phyloP scores from a whole-genome alignment of 768 basidiomycete species.

The Tricholomella constricta region DNA sequence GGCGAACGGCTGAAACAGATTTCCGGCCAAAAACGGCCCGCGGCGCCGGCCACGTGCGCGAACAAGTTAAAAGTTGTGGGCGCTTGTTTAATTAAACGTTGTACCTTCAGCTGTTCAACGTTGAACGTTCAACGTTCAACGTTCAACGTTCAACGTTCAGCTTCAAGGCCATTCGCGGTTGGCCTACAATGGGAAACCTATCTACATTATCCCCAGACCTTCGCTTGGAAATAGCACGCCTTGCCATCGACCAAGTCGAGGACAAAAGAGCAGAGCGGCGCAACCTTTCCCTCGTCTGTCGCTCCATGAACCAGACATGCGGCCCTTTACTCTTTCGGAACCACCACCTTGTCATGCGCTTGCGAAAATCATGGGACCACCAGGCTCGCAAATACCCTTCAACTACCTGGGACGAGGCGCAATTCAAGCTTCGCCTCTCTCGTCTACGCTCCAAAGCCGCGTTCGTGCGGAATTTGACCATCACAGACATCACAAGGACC shows the following conservation, averaged over 20 bases:
- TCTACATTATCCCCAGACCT: background rate
- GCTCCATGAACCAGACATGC: background rate
- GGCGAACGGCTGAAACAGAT: too few species aligned
- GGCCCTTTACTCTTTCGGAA: background rate
- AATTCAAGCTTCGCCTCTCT: constrained; percentile 1
- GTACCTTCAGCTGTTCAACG: too few species aligned
- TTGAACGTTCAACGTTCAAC: too few species aligned
- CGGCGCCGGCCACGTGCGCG: too few species aligned
- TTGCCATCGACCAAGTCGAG: background rate
- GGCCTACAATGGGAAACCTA: background rate
- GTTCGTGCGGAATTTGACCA: background rate
- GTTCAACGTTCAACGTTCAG: too few species aligned
- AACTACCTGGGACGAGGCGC: background rate
- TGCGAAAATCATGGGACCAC: background rate
- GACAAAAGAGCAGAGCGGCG: background rate
- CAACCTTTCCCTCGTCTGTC: constrained; percentile 1
- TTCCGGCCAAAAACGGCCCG: too few species aligned
- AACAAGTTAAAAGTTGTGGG: too few species aligned
- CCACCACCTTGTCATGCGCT: background rate
- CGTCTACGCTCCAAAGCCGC: constrained; percentile 1
- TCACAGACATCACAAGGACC: background rate
- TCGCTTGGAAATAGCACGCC: background rate
- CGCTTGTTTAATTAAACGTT: too few species aligned
- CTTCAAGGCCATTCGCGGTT: too few species aligned
- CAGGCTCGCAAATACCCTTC: background rate